These are phyloP conservation scores for Fermentozyma sake DNA, from an alignment of 1,139 yeast genomes.

Conservation along the genomic window DNA sequence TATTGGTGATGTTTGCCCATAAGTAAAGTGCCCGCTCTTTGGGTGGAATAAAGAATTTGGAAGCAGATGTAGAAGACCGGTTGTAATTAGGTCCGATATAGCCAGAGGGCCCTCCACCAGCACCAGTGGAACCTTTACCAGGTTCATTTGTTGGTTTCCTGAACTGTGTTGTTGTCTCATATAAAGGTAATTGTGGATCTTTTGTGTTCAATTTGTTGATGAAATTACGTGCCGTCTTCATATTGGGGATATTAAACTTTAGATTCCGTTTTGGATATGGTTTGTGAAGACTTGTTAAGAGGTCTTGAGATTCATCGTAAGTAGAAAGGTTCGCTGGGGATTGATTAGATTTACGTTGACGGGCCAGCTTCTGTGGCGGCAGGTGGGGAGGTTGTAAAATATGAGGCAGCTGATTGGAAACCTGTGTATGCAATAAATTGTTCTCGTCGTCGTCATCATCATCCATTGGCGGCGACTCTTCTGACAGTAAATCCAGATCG, in stretches of 20 bases:
- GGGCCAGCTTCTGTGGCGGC: too few relatives aligned
- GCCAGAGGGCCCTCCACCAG: too few relatives aligned
- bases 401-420: too few relatives aligned
- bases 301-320: too few relatives aligned
- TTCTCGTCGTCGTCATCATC: constrained; percentile 4
- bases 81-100: too few relatives aligned
- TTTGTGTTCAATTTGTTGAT: too few relatives aligned
- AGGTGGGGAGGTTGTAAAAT: constrained; percentile 3
- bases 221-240: too few relatives aligned
- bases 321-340: too few relatives aligned
- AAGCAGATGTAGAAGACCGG: constrained; percentile 1
- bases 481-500: constrained; percentile 28
- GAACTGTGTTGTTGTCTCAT: constrained; percentile 1
- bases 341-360: too few relatives aligned
- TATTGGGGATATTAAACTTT: constrained; percentile 8
- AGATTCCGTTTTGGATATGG: constrained; percentile 4
- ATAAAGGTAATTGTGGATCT: not conserved
- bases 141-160: constrained; percentile 5
- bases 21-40: constrained; percentile 85
- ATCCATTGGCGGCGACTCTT: constrained; percentile 2
- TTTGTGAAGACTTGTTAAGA: too few relatives aligned
- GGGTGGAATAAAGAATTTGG: constrained; percentile 38
- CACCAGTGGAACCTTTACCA: too few relatives aligned
- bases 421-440: too few relatives aligned
- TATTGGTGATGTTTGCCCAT: constrained; percentile 93